phyloP scores from a whole-genome alignment of 805 yeast species.

The Starmerella bombicola region DNA sequence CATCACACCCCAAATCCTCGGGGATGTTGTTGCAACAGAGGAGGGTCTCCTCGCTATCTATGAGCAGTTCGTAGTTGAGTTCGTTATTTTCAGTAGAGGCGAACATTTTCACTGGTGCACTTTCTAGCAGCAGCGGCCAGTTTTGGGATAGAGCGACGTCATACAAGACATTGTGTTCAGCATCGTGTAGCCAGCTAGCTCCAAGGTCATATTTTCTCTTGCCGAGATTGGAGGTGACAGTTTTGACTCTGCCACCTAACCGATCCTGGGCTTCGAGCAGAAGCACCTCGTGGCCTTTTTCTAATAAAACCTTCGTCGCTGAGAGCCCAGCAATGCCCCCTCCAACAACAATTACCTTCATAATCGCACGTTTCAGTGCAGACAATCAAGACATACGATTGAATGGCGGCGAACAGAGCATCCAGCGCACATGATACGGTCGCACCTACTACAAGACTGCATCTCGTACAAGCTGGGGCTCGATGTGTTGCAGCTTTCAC shows the following conservation, averaged over 20 bases:
- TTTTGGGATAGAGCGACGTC: neutral
- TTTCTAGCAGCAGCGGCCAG: neutral
- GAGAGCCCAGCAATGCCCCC: conserved; percentile 70
- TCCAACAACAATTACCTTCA: conserved; percentile 42
- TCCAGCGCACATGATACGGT: conserved; percentile 11
- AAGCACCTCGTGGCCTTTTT: conserved; percentile 36
- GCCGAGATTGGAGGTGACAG: conserved; percentile 29
- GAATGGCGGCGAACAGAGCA: conserved; percentile 19
- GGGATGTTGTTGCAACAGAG: neutral
- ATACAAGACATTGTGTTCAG: conserved; percentile 47
- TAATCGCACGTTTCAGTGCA: neutral
- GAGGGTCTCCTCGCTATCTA: neutral
- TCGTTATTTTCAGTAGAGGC: neutral
- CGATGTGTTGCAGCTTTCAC: conserved; percentile 6
- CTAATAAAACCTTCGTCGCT: conserved; percentile 45
- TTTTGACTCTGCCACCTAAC: conserved; percentile 53
- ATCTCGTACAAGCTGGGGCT: conserved; percentile 12
- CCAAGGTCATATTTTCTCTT: conserved; percentile 52
- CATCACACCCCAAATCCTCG: conserved; percentile 4
- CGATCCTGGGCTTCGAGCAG: conserved; percentile 54
- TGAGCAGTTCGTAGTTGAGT: neutral
- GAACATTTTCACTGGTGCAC: neutral
- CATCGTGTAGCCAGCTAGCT: conserved; percentile 83
- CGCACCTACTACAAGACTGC: conserved; percentile 14
- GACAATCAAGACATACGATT: conserved; percentile 17